Base-by-base conservation (phyloP, 2,329 filamentous ascomycete genomes). In the Claviceps citrina region DNA sequence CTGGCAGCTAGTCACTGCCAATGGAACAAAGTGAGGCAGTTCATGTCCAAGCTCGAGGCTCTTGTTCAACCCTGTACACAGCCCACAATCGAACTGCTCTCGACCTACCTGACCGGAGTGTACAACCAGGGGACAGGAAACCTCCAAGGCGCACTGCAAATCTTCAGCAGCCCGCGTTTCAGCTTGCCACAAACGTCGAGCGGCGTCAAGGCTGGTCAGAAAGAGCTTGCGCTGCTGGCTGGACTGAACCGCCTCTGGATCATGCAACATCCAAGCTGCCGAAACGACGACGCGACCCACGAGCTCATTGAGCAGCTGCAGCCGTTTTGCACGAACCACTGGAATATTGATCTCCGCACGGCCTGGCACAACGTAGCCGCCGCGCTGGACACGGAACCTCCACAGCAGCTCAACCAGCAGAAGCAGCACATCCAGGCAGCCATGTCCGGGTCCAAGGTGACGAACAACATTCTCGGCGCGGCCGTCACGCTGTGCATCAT, bases 401-500 rank as follows among this genome's bases (percentile, higher is more conserved):
- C 62, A 49, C 72, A 67, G 37, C 73, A 80, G 20, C 80, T 91
- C 45, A 77, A 84, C 43, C 74, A 81, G 45, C 78, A 82, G 41
- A 95, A 94, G 59, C 73, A 79, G 31, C 76, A 81, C 51, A 78
- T 95, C 40, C 77, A 84, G 44, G 68, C 70, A 30, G 81, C 85
- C 2, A 70, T 94, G 31, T 70, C 71, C 30, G 74, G 76, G 3
- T 79, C 83, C 10, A 79, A 80, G 47, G 65, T 67, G 7, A 77
- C 81, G 7, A 68, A 69, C 40, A 94, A 94, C 55, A 75, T 75
- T 24, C 82, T 93, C 47, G 80, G 87, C 40, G 71, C 86, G n/a
- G 79, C 79, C 36, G 81, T 95, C 47, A 78, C 81, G 5, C 73
- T 95, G 43, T 86, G 78, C 49, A 78, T 91, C 47, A 93, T 95